Evolutionary conservation across 2,329 filamentous ascomycete genomes (phyloP).

Genomic region (Fusarium caatingaense): DNA sequence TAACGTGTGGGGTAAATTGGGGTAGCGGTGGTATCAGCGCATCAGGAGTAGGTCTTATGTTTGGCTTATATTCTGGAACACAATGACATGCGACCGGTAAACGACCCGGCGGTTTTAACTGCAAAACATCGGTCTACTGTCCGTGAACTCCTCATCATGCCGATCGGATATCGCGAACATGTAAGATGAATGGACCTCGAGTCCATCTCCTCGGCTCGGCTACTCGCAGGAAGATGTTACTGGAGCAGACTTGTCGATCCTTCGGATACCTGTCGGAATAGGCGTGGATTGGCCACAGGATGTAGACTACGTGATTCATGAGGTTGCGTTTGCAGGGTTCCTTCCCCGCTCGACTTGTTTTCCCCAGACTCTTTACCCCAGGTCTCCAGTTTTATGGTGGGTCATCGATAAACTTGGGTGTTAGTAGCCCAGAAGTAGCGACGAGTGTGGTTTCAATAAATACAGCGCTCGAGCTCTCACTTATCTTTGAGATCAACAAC

Average conservation of each 20-base stretch:
- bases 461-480: not conserved
- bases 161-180: slow-evolving; percentile 3
- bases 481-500: no score
- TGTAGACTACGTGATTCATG: not conserved
- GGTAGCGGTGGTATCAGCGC: not conserved
- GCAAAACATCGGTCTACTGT: not conserved
- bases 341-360: slow-evolving; percentile 15
- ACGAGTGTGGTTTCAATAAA: not conserved
- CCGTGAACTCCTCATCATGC: not conserved
- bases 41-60: not conserved
- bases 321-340: not conserved
- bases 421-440: no score
- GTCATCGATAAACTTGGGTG: not conserved
- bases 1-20: not conserved
- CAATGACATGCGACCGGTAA: accelerated
- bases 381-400: not conserved
- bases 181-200: not conserved
- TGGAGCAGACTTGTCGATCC: not conserved
- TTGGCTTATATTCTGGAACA: not conserved
- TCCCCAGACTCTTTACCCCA: slow-evolving; percentile 4
- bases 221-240: not conserved
- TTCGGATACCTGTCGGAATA: slow-evolving; percentile 1
- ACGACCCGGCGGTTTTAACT: not conserved
- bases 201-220: not conserved
- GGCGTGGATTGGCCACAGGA: not conserved